phyloP scores from a whole-genome alignment of 495 filamentous ascomycete genomes.

The Penicillium manginii region DNA sequence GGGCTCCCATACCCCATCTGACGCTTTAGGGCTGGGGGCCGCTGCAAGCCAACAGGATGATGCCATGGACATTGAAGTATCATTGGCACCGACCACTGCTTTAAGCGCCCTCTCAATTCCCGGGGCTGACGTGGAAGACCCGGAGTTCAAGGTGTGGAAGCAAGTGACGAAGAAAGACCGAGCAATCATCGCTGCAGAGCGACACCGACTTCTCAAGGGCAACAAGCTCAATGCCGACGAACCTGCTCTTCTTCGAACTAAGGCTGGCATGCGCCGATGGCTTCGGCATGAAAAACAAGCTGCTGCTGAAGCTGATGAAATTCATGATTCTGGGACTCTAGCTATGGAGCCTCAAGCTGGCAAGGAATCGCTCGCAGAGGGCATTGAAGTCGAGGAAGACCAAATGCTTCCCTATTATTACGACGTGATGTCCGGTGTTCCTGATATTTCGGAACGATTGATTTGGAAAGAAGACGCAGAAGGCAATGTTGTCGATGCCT shows the following conservation, averaged over 20 bases:
- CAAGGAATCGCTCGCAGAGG: constrained; percentile 81
- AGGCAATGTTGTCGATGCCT: constrained; percentile 82
- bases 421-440: constrained; percentile 81
- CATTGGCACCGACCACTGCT: constrained; percentile 61
- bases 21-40: constrained; percentile 66
- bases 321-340: constrained; percentile 52
- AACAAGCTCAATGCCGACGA: constrained; percentile 86
- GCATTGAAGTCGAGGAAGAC: constrained; percentile 85
- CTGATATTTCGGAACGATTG: constrained; percentile 74
- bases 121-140: constrained; percentile 69
- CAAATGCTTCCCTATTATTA: constrained; percentile 89
- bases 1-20: constrained; percentile 76
- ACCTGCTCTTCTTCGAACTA: constrained; percentile 80
- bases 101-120: constrained; percentile 50
- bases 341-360: constrained; percentile 49
- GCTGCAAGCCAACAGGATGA: constrained; percentile 76
- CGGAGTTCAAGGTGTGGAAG: constrained; percentile 97
- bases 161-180: constrained; percentile 97
- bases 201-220: constrained; percentile 82
- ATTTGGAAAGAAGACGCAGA: constrained; percentile 87
- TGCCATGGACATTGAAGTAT: constrained; percentile 78
- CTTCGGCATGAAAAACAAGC: constrained; percentile 71
- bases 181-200: constrained; percentile 75
- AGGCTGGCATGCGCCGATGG: constrained; percentile 80
- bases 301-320: constrained; percentile 54